phyloP scores from a whole-genome alignment of 1,139 yeast genomes.

The Hyphopichia buzzinii region DNA sequence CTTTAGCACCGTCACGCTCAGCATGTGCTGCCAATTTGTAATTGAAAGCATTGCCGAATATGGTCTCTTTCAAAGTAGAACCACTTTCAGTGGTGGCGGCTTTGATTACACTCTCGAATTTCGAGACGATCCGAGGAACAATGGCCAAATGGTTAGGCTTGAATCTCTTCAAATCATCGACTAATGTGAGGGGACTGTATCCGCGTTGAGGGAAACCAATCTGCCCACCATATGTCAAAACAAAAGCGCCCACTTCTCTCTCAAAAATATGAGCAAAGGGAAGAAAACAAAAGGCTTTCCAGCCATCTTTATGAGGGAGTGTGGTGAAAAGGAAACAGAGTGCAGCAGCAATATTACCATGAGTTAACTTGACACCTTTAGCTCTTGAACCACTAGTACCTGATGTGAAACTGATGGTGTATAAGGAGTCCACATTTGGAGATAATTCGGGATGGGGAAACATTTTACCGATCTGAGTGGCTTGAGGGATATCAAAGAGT shows the following conservation, averaged over 20 bases:
- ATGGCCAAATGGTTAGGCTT: conserved; percentile 54
- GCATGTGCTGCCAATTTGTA: conserved; percentile 19
- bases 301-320: conserved; percentile 10
- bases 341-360: conserved; percentile 28
- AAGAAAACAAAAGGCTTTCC: conserved; percentile 23
- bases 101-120: conserved; percentile 54
- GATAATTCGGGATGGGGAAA: conserved; percentile 22
- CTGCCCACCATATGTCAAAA: conserved; percentile 32
- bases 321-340: conserved; percentile 18
- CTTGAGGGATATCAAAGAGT: conserved; percentile 31
- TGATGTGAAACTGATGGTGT: conserved; percentile 41
- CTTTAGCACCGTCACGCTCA: conserved; percentile 19
- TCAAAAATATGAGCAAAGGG: conserved; percentile 44
- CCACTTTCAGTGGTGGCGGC: conserved; percentile 27
- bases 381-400: conserved; percentile 45
- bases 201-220: conserved; percentile 46
- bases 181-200: conserved; percentile 42
- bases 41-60: conserved; percentile 17
- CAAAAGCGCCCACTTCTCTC: conserved; percentile 31
- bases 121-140: conserved; percentile 67
- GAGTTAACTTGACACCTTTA: conserved; percentile 38
- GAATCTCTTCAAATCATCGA: conserved; percentile 55
- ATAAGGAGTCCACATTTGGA: conserved; percentile 29
- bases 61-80: conserved; percentile 13
- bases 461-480: conserved; percentile 25